phyloP scores from a whole-genome alignment of 257 asterid species.

The Solanum okadae region DNA sequence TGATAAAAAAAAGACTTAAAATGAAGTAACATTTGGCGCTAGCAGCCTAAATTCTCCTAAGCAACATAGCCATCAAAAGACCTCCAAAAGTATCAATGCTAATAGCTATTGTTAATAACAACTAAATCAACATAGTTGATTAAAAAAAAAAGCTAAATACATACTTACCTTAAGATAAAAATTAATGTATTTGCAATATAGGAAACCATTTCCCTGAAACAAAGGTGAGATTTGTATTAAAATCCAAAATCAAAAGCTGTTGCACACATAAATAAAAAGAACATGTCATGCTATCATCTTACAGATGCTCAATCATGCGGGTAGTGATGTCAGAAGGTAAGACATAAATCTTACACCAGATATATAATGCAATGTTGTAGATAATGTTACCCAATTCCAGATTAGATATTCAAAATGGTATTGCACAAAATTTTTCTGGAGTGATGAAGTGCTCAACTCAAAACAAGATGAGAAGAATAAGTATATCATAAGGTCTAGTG shows the following conservation, averaged over 20 bases:
- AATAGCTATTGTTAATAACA: neutral
- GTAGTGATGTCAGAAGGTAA: neutral
- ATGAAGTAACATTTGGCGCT: neutral
- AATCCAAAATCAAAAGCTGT: neutral
- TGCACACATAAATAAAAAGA: neutral
- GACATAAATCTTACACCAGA: neutral
- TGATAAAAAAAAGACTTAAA: neutral
- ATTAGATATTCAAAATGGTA: neutral
- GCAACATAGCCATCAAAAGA: neutral
- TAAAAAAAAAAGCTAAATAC: neutral
- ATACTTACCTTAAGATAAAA: conserved; percentile 82
- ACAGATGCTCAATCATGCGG: neutral
- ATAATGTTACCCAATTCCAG: neutral
- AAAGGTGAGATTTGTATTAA: conserved; percentile 15
- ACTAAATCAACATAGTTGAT: neutral
- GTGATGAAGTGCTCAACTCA: neutral
- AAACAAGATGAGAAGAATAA: neutral
- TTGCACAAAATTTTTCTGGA: neutral
- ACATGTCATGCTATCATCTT: neutral
- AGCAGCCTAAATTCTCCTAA: neutral
- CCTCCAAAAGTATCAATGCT: neutral
- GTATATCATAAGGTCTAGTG: neutral
- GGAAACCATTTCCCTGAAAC: conserved; percentile 96
- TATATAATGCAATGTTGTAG: neutral
- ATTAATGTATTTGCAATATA: conserved; percentile 91